Percentiles rank a stretch among this genome's conserved stretches.
Evolutionary conservation across 306 rosid species (phyloP).

Genomic region (Aeschynomene evenia): DNA sequence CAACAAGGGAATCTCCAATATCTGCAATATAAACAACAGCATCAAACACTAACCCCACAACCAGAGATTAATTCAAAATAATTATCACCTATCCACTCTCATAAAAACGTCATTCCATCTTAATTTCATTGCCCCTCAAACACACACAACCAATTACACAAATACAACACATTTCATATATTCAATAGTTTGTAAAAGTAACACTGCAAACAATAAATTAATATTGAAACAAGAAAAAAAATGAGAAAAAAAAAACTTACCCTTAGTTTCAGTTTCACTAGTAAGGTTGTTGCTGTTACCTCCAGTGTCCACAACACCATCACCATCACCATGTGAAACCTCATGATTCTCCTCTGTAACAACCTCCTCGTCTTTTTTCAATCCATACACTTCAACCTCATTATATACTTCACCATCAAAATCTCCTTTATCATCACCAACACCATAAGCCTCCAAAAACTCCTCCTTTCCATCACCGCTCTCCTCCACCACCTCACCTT

Average conservation of each 20-base stretch:
- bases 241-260: too few relatives aligned
- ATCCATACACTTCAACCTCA: background rate
- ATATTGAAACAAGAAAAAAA: background rate
- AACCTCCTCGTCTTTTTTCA: background rate
- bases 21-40: constrained; percentile 16
- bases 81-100: background rate
- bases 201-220: too few relatives aligned
- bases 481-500: constrained; percentile 29
- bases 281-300: background rate
- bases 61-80: constrained; percentile 25
- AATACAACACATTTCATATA: too few relatives aligned
- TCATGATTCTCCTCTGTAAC: background rate
- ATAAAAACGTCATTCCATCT: too few relatives aligned
- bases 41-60: background rate
- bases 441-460: constrained; percentile 28
- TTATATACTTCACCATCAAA: constrained; percentile 9
- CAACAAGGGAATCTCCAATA: constrained; percentile 45
- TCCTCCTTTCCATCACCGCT: constrained; percentile 37
- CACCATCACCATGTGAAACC: background rate
- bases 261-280: background rate
- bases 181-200: too few relatives aligned
- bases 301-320: background rate
- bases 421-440: constrained; percentile 5
- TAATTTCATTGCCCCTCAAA: background rate
- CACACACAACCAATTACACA: too few relatives aligned